Evolutionary conservation across 2,329 filamentous ascomycete species (phyloP).

Genomic region (Microcyclospora pomicola): DNA sequence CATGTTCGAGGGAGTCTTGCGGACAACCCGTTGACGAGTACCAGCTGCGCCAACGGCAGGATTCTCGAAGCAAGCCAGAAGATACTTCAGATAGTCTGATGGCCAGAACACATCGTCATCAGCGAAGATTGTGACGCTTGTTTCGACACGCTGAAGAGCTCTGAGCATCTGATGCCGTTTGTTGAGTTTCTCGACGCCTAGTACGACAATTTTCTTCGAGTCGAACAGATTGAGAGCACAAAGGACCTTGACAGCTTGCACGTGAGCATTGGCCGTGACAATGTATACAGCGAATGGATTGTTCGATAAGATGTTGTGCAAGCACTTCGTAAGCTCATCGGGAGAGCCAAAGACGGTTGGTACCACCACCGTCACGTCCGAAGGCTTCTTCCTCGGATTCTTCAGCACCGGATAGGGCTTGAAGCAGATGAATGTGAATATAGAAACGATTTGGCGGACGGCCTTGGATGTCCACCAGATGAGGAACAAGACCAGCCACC

Average conservation of each 20-base stretch:
- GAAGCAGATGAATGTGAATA: conserved; percentile 16
- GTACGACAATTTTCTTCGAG: conserved; percentile 10
- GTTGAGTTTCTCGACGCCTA: conserved; percentile 21
- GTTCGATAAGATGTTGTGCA: conserved; percentile 13
- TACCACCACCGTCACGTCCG: conserved; percentile 20
- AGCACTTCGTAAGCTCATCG: conserved; percentile 16
- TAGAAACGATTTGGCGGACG: conserved; percentile 11
- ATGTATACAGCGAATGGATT: conserved; percentile 16
- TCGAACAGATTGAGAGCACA: conserved; percentile 4
- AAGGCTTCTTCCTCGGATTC: conserved; percentile 13
- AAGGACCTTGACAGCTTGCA: conserved; percentile 9
- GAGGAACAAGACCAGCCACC: conserved; percentile 6
- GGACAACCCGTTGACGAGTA: conserved; percentile 41
- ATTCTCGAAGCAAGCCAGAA: conserved; percentile 30
- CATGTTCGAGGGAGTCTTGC: conserved; percentile 18
- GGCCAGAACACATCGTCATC: conserved; percentile 26
- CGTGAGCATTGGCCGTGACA: conserved; percentile 15
- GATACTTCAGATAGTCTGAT: conserved; percentile 15
- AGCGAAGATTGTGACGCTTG: conserved; percentile 19
- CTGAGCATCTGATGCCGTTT: conserved; percentile 23
- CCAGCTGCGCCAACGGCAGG: conserved; percentile 39
- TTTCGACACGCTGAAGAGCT: conserved; percentile 17
- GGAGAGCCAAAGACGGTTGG: conserved; percentile 22
- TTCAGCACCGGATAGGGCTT: conserved; percentile 13
- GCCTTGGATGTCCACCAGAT: conserved; percentile 16